Evolutionary conservation across 2,329 filamentous ascomycete species (phyloP), one percentile per base, ranked within the genome.

Genomic region (Cytospora chrysosperma): DNA sequence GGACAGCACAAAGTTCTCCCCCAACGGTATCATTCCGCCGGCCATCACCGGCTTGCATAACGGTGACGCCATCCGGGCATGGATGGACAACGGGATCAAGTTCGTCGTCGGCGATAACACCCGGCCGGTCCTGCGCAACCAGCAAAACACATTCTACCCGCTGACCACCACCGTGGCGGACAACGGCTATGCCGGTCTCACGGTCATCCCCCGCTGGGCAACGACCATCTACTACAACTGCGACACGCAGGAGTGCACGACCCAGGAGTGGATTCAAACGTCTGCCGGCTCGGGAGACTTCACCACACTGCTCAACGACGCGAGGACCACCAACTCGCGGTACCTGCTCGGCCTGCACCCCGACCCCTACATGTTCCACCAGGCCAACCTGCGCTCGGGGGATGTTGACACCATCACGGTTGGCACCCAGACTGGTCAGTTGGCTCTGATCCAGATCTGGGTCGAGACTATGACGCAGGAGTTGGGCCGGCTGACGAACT

Each of bases 171-270:
- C 75, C 3, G 77, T 80, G 0, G 58, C 21, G 28, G 69, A 66
- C 13, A 84, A 88, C 68, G 85, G 85, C 0, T 84, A 81, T 67
- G 80, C 74, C 50, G 85, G 85, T 1, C 76, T 86, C 49, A 79
- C 79, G 63, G 78, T 88, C 56, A 82, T 85, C 70, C 84, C 84
- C 5, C 82, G 85, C 53, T 88, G 81, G 81, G 82, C 85, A 1
- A 85, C 83, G 3, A 81, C 82, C 50, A 87, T 88, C 65, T 88
- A 87, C 75, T 88, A 85, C 77, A 87, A 88, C 74, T 88, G 85
- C 72, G 81, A 86, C 69, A 79, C 79, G 19, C 77, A 83, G 2
- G 76, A 73, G 26, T 88, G 85, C 70, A 87, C 85, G 0, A 70
- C 81, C 21, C 74, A 80, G 56, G 85, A 88, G 71, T 88, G 85